These are phyloP conservation scores for Aspergillus alliaceus DNA, from an alignment of 2,329 filamentous ascomycete genomes.

Conservation along the genomic window DNA sequence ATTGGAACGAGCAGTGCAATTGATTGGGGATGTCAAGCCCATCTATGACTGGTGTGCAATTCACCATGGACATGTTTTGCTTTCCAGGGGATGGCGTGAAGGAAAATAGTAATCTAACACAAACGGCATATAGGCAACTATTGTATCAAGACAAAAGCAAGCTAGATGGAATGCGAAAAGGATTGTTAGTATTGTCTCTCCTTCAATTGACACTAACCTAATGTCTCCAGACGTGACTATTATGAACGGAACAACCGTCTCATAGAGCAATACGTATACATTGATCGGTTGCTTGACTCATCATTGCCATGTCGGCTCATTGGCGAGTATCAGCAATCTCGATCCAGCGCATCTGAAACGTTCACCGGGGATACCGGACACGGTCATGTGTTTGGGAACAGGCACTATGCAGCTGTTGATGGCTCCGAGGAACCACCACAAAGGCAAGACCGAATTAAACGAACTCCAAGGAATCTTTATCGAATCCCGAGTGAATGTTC, in stretches of 20 bases:
- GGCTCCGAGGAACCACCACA: constrained; percentile 33
- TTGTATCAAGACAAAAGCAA: constrained; percentile 84
- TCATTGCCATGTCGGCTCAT: constrained; percentile 89
- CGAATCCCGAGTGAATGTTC: constrained; percentile 53
- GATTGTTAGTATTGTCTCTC: constrained; percentile 52
- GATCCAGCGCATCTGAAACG: not conserved
- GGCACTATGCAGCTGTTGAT: constrained; percentile 29
- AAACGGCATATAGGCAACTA: constrained; percentile 52
- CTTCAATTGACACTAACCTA: not conserved
- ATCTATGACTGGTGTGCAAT: constrained; percentile 68
- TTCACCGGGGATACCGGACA: not conserved
- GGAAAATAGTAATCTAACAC: not conserved
- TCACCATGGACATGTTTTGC: not conserved
- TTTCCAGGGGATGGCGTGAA: not conserved
- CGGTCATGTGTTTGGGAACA: constrained; percentile 46
- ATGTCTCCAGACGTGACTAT: constrained; percentile 65
- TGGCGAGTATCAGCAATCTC: constrained; percentile 69
- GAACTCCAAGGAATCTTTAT: constrained; percentile 85
- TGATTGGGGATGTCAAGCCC: constrained; percentile 87
- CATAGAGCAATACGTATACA: constrained; percentile 89
- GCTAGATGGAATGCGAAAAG: constrained; percentile 68
- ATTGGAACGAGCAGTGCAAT: constrained; percentile 23
- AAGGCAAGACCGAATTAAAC: constrained; percentile 54
- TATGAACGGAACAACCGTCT: constrained; percentile 88
- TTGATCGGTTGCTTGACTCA: constrained; percentile 85